Evolutionary conservation across 2,329 filamentous ascomycete genomes (phyloP).

Genomic region (Aureobasidium sp.): DNA sequence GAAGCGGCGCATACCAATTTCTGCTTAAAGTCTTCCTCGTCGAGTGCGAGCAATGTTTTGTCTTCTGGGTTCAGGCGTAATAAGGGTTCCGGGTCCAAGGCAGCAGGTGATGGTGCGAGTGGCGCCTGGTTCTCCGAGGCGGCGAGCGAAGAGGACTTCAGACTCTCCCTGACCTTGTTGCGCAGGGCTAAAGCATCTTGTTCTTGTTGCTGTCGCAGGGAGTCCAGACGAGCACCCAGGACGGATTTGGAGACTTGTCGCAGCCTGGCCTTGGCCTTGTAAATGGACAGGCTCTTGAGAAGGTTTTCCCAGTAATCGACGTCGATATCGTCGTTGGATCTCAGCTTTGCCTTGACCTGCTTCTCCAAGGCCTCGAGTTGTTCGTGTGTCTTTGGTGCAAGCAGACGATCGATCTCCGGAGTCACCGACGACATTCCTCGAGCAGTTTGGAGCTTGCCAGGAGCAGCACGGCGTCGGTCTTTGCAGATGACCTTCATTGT

Average conservation of each 20-base stretch:
- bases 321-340: constrained; percentile 86
- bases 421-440: constrained; percentile 76
- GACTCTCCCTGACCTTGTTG: constrained; percentile 4
- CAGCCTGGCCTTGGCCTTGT: constrained; percentile 85
- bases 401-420: constrained; percentile 78
- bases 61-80: constrained; percentile 59
- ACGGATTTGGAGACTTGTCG: constrained; percentile 71
- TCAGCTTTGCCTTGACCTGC: constrained; percentile 79
- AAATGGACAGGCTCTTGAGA: constrained; percentile 73
- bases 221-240: constrained; percentile 59
- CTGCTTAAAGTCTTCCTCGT: constrained; percentile 53
- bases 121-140: background rate
- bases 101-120: background rate
- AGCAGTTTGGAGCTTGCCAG: constrained; percentile 52
- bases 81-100: constrained; percentile 58
- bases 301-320: constrained; percentile 97
- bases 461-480: constrained; percentile 61
- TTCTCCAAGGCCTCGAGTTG: constrained; percentile 80
- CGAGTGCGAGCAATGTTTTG: constrained; percentile 51
- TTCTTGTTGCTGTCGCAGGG: constrained; percentile 59
- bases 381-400: constrained; percentile 76
- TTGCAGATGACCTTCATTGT: constrained; percentile 78
- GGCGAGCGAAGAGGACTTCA: background rate
- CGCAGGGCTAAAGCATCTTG: constrained; percentile 53
- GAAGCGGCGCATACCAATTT: constrained; percentile 41